Evolutionary conservation across 768 basidiomycete genomes (phyloP).

Genomic region (Boletus reticuloceps): DNA sequence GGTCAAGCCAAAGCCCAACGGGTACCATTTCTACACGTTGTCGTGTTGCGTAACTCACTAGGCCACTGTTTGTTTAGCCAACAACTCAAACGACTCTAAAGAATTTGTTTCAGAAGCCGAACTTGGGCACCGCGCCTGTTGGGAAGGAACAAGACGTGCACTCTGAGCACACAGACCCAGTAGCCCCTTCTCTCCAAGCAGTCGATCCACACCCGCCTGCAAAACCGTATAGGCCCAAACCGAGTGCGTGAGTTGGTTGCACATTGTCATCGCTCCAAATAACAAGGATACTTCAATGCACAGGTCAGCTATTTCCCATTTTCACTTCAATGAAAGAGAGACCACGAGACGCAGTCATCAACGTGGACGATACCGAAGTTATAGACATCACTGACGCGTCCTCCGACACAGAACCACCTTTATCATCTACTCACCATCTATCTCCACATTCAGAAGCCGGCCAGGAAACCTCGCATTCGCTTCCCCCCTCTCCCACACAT

Average conservation of each 20-base stretch:
- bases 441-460: slow-evolving; percentile 12
- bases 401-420: slow-evolving; percentile 16
- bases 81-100: slow-evolving; percentile 28
- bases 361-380: slow-evolving; percentile 16
- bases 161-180: neutral
- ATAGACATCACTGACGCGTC: slow-evolving; percentile 19
- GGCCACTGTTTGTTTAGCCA: slow-evolving; percentile 5
- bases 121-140: neutral
- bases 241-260: slow-evolving; percentile 19
- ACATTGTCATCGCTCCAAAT: neutral
- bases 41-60: slow-evolving; percentile 6
- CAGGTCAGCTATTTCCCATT: slow-evolving; percentile 28
- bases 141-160: neutral
- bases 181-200: neutral
- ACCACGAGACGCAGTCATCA: neutral
- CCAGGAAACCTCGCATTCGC: slow-evolving; percentile 5
- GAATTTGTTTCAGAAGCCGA: slow-evolving; percentile 22
- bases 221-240: slow-evolving; percentile 4
- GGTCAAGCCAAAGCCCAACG: slow-evolving; percentile 8
- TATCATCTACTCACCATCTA: slow-evolving; percentile 1
- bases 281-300: neutral
- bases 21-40: slow-evolving; percentile 11
- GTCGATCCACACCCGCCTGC: slow-evolving; percentile 1
- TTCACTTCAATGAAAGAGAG: slow-evolving; percentile 18
- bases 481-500: neutral